Base-by-base conservation (phyloP, 2,329 filamentous ascomycete genomes). In the Paraconiothyrium brasiliense region DNA sequence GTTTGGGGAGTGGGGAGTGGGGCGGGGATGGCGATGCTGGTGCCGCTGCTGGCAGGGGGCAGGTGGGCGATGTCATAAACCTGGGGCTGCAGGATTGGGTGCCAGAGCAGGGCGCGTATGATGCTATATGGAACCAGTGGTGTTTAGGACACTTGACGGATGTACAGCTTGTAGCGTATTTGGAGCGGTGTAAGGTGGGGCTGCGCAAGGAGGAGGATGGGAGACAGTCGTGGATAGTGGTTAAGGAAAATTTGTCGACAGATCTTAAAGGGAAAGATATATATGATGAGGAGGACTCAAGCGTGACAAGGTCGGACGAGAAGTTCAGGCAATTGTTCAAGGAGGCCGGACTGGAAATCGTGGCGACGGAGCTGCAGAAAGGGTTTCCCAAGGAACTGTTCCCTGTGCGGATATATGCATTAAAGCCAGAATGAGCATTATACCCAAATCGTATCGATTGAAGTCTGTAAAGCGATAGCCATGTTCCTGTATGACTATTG, bases 101-200 rank as follows among this genome's bases (percentile, higher is more conserved):
- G 0, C 72, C 78, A 7, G 70, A 74, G 22, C 27, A 57, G 5
- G 71, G 70, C 9, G 76, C 79, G 52, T 97, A 97, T 78, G 90
- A 94, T 74, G 77, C 97, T 49, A 88, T 97, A 63, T 97, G 92
- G 92, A 90, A 87, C 56, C 94, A 97, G 78, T 97, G 94, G 93
- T 97, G 93, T 77, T 79, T 94, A 8, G 91, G 92, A 27, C 90
- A 97, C 76, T 81, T 97, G 58, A 93, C 87, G 0, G 93, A 97
- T 74, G 79, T 78, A 8, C 88, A 96, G 75, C 75, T 97, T 4
- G 82, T 91, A 0, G 81, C 80, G 2, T 97, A 90, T 71, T 78
- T 97, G 16, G 69, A 80, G 59, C 83, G 87, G 30, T 92, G 92
- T 74, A 85, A 84, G 51, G 68, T 77, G 0, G 82, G 82, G 0